phyloP scores from a whole-genome alignment of 257 asterid species.

The Anisodus tanguticus region DNA sequence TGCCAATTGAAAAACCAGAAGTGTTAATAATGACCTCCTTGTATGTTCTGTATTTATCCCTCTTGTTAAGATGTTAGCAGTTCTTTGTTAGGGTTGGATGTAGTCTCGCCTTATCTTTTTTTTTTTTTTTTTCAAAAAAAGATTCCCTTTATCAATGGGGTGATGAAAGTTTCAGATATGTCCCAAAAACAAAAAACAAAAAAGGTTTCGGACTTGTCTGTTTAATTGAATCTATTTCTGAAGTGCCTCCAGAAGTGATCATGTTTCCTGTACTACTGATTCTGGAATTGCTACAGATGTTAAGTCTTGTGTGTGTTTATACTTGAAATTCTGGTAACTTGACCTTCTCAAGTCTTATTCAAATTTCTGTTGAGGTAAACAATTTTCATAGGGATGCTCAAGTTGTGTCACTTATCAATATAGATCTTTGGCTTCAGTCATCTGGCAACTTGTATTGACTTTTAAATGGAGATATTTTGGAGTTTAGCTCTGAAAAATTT shows the following conservation, averaged over 20 bases:
- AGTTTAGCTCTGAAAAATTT: constrained; percentile 32
- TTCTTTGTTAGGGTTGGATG: not conserved
- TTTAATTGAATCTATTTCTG: not conserved
- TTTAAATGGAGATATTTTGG: constrained; percentile 18
- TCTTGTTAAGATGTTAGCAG: constrained; percentile 3
- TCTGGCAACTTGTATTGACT: constrained; percentile 6
- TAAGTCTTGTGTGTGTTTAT: not conserved
- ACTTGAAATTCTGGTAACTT: not conserved
- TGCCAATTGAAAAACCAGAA: not conserved
- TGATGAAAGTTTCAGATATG: not conserved
- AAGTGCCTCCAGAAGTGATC: constrained; percentile 22
- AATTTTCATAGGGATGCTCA: constrained; percentile 20
- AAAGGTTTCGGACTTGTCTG: not conserved
- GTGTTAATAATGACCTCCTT: not conserved
- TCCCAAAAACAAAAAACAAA: not conserved
- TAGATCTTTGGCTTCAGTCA: constrained; percentile 17
- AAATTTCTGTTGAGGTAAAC: not conserved
- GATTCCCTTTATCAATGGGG: constrained; percentile 14
- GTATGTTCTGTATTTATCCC: constrained; percentile 11
- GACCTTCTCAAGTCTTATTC: not conserved
- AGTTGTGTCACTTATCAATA: constrained; percentile 15
- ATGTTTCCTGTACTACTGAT: not conserved
- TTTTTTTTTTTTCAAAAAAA: too few species aligned
- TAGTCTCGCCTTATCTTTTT: not conserved
- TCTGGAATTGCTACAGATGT: constrained; percentile 13